phyloP scores from a whole-genome alignment of 2,329 filamentous ascomycete species.

The Colletotrichum sp. region DNA sequence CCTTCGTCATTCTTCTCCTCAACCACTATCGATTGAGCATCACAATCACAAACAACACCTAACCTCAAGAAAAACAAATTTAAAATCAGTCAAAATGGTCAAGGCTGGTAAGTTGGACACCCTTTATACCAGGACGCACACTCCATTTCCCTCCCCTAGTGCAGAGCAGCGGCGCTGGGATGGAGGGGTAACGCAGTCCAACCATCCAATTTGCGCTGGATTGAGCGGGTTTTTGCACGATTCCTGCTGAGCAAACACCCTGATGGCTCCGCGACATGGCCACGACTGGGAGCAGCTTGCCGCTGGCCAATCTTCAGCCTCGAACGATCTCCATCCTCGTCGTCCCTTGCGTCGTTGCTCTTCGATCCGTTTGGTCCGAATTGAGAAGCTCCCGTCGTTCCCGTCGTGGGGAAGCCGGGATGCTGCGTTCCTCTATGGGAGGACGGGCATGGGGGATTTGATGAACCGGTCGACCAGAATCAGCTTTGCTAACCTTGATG shows the following conservation, averaged over 20 bases:
- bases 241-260: conserved; percentile 28
- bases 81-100: conserved; percentile 84
- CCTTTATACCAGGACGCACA: conserved; percentile 24
- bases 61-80: conserved; percentile 27
- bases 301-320: conserved; percentile 16
- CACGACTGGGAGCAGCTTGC: not conserved
- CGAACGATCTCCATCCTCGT: not conserved
- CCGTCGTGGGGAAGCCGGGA: conserved; percentile 6
- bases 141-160: conserved; percentile 23
- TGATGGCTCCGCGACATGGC: conserved; percentile 30
- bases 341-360: not conserved
- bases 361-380: not conserved
- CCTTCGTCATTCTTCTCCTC: conserved; percentile 1
- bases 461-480: conserved; percentile 21
- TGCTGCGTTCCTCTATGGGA: not conserved
- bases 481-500: conserved; percentile 19
- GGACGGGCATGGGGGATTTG: not conserved
- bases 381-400: not conserved
- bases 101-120: conserved; percentile 80
- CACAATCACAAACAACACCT: not conserved
- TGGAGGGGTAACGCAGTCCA: conserved; percentile 32
- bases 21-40: conserved; percentile 1
- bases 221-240: conserved; percentile 62
- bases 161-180: conserved; percentile 13
- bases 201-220: conserved; percentile 45